phyloP scores from a whole-genome alignment of 73 alveolate species.

The Symbiodinium pilosum region DNA sequence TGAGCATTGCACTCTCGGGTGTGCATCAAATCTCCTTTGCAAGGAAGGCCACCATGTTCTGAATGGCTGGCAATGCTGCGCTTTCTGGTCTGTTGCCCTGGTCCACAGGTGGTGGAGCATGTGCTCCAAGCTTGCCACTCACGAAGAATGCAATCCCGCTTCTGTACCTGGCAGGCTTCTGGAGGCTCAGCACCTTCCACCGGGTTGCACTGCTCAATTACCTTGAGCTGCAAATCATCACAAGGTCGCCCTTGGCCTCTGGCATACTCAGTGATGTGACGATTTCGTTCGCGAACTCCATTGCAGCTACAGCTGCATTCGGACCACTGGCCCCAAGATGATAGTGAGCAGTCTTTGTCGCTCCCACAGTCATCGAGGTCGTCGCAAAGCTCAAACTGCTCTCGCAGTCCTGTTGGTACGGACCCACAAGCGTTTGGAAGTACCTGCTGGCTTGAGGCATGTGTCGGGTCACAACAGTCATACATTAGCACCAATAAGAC shows the following conservation, averaged over 20 bases:
- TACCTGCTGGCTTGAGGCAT: not conserved
- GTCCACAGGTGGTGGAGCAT: constrained; percentile 51
- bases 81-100: constrained; percentile 38
- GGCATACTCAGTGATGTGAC: constrained; percentile 50
- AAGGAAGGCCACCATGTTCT: not conserved
- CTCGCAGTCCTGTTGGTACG: constrained; percentile 35
- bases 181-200: constrained; percentile 1
- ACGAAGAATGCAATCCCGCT: not conserved
- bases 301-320: constrained; percentile 82
- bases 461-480: not conserved
- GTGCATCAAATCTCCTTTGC: constrained; percentile 16
- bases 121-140: constrained; percentile 33
- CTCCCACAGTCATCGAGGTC: constrained; percentile 1
- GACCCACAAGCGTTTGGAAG: constrained; percentile 57
- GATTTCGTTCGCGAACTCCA: constrained; percentile 75
- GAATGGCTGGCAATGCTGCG: not conserved
- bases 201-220: constrained; percentile 59
- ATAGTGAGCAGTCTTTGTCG: constrained; percentile 30
- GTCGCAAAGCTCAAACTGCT: constrained; percentile 63
- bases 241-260: constrained; percentile 70
- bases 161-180: not conserved
- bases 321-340: constrained; percentile 50
- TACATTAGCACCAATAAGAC: not conserved
- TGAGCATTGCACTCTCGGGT: constrained; percentile 1
- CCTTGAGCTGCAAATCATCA: constrained; percentile 39